Evolutionary conservation across 805 yeast species (phyloP).

Genomic region (Tetrapisispora namnaoensis): DNA sequence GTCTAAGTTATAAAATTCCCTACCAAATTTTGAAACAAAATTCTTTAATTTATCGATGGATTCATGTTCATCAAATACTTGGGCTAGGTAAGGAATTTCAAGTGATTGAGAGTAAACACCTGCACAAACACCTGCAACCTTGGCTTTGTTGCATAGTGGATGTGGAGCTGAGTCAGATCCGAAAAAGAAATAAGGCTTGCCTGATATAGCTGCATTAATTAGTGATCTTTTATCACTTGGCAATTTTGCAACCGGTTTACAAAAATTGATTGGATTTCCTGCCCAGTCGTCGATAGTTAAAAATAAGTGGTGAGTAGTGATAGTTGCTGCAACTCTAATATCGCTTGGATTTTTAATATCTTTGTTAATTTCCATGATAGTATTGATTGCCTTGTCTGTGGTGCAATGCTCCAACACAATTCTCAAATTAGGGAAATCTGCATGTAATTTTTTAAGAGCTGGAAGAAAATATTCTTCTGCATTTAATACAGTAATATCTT

Average conservation of each 20-base stretch:
- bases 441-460: slow-evolving; percentile 66
- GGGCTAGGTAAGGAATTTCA: slow-evolving; percentile 76
- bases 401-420: slow-evolving; percentile 94
- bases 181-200: slow-evolving; percentile 85
- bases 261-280: slow-evolving; percentile 87
- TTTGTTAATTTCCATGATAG: slow-evolving; percentile 56
- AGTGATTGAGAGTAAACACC: slow-evolving; percentile 90
- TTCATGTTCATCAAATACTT: slow-evolving; percentile 61
- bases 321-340: slow-evolving; percentile 74
- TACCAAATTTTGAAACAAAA: slow-evolving; percentile 72
- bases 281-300: slow-evolving; percentile 94
- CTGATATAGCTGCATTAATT: slow-evolving; percentile 80
- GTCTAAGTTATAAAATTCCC: slow-evolving; percentile 54
- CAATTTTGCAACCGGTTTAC: slow-evolving; percentile 95
- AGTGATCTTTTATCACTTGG: slow-evolving; percentile 78
- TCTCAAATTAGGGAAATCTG: slow-evolving; percentile 74
- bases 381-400: slow-evolving; percentile 75
- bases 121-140: slow-evolving; percentile 84
- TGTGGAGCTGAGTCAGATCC: slow-evolving; percentile 99
- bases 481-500: slow-evolving; percentile 78
- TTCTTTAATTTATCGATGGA: slow-evolving; percentile 56
- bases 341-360: slow-evolving; percentile 28
- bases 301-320: slow-evolving; percentile 90
- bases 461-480: slow-evolving; percentile 93
- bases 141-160: slow-evolving; percentile 68